Conservation (phyloP, 495 filamentous ascomycete species). For the Astrothelium macrocarpum region DNA sequence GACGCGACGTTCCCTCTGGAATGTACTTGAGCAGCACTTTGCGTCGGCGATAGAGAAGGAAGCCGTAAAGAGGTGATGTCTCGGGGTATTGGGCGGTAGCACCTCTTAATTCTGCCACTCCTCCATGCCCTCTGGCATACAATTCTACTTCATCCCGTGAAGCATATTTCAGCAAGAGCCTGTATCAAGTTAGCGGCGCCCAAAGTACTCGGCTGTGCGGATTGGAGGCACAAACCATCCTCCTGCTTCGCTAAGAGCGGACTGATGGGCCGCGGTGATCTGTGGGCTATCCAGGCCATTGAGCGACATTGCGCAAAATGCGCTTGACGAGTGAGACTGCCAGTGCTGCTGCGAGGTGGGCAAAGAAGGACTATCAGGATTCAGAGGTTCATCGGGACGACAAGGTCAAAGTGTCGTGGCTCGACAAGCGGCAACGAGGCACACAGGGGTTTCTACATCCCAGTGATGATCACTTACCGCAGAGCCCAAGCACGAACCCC, state of each 20-base stretch:
- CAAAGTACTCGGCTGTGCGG: conserved; percentile 8
- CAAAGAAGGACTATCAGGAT: neutral
- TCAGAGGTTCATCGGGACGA: neutral
- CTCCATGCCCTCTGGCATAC: conserved; percentile 66
- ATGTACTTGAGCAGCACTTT: conserved; percentile 89
- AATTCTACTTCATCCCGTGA: conserved; percentile 83
- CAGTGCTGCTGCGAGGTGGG: neutral
- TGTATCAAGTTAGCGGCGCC: conserved; percentile 27
- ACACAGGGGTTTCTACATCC: neutral
- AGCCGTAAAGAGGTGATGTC: conserved; percentile 80
- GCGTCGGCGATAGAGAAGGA: conserved; percentile 77
- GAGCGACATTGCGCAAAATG: conserved; percentile 62
- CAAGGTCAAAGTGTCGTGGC: neutral
- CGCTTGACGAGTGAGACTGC: neutral
- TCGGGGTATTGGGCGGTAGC: conserved; percentile 71
- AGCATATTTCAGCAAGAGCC: conserved; percentile 90
- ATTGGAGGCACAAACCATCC: conserved; percentile 67
- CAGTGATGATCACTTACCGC: neutral
- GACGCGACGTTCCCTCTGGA: conserved; percentile 78
- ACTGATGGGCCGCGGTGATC: conserved; percentile 76
- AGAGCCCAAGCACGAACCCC: neutral
- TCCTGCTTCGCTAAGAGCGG: conserved; percentile 70
- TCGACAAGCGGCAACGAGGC: neutral
- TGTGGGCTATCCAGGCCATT: conserved; percentile 84
- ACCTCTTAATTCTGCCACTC: conserved; percentile 73